Evolutionary conservation across 805 yeast genomes (phyloP).

Genomic region (Wickerhamomyces tratensis): DNA sequence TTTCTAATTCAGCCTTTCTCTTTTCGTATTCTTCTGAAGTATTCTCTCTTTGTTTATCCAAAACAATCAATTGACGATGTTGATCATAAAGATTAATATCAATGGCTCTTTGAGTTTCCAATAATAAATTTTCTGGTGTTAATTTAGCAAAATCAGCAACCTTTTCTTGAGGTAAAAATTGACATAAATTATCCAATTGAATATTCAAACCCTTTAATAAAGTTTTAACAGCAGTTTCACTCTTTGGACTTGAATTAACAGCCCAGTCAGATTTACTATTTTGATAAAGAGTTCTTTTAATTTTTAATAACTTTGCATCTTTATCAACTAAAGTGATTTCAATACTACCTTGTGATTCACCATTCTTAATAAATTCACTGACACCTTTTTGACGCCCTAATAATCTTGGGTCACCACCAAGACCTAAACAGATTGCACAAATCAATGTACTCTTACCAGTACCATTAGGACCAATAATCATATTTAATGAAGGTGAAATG

Average conservation of each 20-base stretch:
- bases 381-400: constrained; percentile 60
- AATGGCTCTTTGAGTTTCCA: constrained; percentile 75
- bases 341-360: constrained; percentile 28
- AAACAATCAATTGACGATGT: constrained; percentile 46
- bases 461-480: constrained; percentile 96
- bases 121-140: constrained; percentile 61
- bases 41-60: constrained; percentile 35
- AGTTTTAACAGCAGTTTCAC: constrained; percentile 37
- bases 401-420: constrained; percentile 69
- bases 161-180: constrained; percentile 90
- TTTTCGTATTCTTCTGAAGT: constrained; percentile 26
- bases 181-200: constrained; percentile 87
- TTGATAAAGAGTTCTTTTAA: constrained; percentile 22
- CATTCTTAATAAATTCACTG: constrained; percentile 65
- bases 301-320: constrained; percentile 32
- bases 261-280: constrained; percentile 41
- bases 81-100: constrained; percentile 47
- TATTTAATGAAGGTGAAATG: constrained; percentile 75
- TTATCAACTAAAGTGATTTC: constrained; percentile 25
- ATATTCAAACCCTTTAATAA: constrained; percentile 47
- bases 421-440: constrained; percentile 83
- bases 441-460: constrained; percentile 91
- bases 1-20: constrained; percentile 20
- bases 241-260: constrained; percentile 27
- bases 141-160: constrained; percentile 87